Conservation (phyloP, 2,329 filamentous ascomycete species). For the Aspergillus tamarii region DNA sequence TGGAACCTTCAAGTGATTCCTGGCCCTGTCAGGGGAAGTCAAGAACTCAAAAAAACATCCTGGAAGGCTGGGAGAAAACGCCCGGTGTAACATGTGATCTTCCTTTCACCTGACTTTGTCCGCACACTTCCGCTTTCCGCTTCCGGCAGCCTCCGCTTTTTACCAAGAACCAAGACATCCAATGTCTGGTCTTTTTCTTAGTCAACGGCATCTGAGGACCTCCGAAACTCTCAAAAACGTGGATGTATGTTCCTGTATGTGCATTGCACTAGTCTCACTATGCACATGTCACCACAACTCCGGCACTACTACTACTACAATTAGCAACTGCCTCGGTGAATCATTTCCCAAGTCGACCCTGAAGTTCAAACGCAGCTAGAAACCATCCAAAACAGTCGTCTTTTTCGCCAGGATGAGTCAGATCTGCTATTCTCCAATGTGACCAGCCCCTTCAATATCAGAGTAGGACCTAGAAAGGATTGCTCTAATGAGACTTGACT, state of each 20-base stretch:
- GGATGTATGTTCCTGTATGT: background rate
- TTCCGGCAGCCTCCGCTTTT: background rate
- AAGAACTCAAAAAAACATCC: background rate
- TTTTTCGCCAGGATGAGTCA: no score
- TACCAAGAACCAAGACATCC: no score
- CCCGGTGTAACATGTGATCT: slow-evolving; percentile 2
- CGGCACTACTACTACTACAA: background rate
- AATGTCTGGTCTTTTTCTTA: background rate
- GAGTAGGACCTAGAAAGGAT: no score
- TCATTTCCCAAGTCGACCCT: background rate
- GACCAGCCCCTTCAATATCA: no score
- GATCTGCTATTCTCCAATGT: no score
- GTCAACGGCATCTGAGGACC: background rate
- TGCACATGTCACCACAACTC: no score
- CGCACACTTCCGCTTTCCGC: background rate
- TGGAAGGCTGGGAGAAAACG: background rate
- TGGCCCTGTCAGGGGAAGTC: background rate
- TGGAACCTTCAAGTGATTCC: background rate
- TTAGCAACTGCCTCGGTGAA: background rate
- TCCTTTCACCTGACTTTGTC: background rate
- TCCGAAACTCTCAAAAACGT: background rate
- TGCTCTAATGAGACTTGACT: background rate
- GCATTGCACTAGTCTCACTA: background rate
- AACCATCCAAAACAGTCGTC: background rate
- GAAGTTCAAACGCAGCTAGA: background rate